Percentiles rank a stretch among this genome's conserved stretches.
Conservation (phyloP, 139 green algal species). For the Pleodorina starrii region DNA sequence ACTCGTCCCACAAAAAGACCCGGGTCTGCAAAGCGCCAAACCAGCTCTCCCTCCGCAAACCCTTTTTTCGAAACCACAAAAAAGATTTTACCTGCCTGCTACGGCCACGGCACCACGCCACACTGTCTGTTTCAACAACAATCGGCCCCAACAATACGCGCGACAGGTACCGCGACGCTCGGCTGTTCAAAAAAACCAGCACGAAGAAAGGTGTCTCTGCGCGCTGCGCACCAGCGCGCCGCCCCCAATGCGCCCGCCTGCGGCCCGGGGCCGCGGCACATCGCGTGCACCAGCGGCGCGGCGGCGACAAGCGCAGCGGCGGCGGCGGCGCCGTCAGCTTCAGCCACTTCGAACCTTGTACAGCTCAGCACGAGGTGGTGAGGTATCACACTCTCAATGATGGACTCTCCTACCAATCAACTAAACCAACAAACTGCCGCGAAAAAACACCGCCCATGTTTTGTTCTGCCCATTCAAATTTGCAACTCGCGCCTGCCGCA, state of each 20-base stretch:
- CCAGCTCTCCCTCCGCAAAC: too few relatives aligned
- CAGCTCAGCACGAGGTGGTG: slow-evolving; percentile 7
- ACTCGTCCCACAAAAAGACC: too few relatives aligned
- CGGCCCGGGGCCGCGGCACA: too few relatives aligned
- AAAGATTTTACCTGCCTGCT: too few relatives aligned
- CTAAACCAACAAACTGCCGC: slow-evolving; percentile 16
- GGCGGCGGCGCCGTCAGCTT: neutral
- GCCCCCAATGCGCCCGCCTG: too few relatives aligned
- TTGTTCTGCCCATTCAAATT: neutral
- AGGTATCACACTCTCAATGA: slow-evolving; percentile 27
- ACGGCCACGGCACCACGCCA: too few relatives aligned
- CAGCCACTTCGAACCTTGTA: slow-evolving; percentile 1
- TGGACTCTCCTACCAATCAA: slow-evolving; percentile 16
- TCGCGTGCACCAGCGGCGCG: neutral
- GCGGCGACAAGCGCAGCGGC: neutral
- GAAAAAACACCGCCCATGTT: neutral
- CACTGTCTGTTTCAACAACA: too few relatives aligned
- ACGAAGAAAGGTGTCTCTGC: neutral
- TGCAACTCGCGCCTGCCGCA: slow-evolving; percentile 10
- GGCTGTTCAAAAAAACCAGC: neutral
- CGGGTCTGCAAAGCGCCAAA: too few relatives aligned
- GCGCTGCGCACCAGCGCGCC: too few relatives aligned
- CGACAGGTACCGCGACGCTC: slow-evolving; percentile 11
- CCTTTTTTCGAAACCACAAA: neutral
- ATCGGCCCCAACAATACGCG: neutral